Base-by-base conservation (phyloP, 2,329 filamentous ascomycete genomes). In the Colletotrichum echinochloae region DNA sequence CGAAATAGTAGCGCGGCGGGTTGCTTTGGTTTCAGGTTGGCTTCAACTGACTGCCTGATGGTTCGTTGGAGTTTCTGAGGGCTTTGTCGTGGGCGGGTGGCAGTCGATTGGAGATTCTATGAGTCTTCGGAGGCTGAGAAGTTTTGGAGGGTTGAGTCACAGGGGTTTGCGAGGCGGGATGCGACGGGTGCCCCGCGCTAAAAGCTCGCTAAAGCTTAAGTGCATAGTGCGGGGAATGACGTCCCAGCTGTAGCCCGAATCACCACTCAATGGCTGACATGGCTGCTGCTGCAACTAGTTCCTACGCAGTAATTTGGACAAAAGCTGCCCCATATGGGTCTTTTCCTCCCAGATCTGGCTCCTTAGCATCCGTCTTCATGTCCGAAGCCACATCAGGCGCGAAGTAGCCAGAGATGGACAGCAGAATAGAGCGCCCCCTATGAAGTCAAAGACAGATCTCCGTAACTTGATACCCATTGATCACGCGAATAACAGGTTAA, bases 61-160 rank as follows among this genome's bases (percentile, higher is more conserved):
- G 9, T 60, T 12, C 8, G 55, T 0, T 48, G 12, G 2, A 33
- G 2, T 16, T 26, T 66, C 37, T n/a, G 1, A 6, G 12, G 30
- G 16, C 12, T 16, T 41, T 2, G 30, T 55, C 18, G 33, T 51
- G 9, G 28, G 52, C 62, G 26, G 18, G 23, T 26, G 26, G 49
- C 41, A 35, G 23, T 35, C 5, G 26, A 12, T 60, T 35, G 41
- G 44, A 51, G 51, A 46, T 49, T 66, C 37, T 60, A 44, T 66
- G 23, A 61, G 60, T 39, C 33, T 62, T 39, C 46, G 54, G 30
- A 49, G 52, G 54, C 69, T 65, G 60, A 67, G 68, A 67, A 72
- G 57, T 72, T 72, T 72, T 72, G 71, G 68, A 65, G 64, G 55
- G 39, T 66, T 72, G 71, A 72, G 59, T 72, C 71, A 72, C 71